These are phyloP conservation scores for Schizochytrium sp. DNA, from an alignment of 108 stramenopile species.

Conservation along the genomic window DNA sequence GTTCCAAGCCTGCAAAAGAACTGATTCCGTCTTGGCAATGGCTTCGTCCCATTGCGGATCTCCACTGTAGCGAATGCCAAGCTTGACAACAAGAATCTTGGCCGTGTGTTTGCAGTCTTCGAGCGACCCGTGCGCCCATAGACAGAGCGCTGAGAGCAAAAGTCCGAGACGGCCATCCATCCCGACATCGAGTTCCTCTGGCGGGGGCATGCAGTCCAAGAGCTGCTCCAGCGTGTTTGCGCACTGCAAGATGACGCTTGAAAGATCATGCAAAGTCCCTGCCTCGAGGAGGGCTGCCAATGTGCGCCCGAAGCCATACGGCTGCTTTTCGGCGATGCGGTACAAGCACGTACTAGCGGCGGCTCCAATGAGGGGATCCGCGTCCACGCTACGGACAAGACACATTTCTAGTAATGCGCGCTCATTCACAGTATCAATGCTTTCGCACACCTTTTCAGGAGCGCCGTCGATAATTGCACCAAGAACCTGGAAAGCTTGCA, in stretches of 20 bases:
- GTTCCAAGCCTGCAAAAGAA: background rate
- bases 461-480: background rate
- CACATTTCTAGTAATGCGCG: conserved; percentile 9
- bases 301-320: background rate
- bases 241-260: background rate
- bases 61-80: background rate
- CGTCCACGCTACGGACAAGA: background rate
- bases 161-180: background rate
- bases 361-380: background rate
- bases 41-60: background rate
- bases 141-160: background rate
- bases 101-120: conserved; percentile 10
- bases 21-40: background rate
- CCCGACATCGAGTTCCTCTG: background rate
- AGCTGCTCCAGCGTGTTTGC: background rate
- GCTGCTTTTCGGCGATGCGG: background rate
- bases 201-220: background rate
- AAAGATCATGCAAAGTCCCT: background rate
- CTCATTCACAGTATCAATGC: background rate
- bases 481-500: background rate
- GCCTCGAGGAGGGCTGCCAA: background rate
- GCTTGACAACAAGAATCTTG: background rate
- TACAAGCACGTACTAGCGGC: background rate
- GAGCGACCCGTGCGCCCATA: background rate
- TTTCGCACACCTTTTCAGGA: background rate